Percentiles rank a stretch among this genome's conserved stretches.
phyloP scores from a whole-genome alignment of 202 grass and related monocot species.

The Dendrocalamus latiflorus region DNA sequence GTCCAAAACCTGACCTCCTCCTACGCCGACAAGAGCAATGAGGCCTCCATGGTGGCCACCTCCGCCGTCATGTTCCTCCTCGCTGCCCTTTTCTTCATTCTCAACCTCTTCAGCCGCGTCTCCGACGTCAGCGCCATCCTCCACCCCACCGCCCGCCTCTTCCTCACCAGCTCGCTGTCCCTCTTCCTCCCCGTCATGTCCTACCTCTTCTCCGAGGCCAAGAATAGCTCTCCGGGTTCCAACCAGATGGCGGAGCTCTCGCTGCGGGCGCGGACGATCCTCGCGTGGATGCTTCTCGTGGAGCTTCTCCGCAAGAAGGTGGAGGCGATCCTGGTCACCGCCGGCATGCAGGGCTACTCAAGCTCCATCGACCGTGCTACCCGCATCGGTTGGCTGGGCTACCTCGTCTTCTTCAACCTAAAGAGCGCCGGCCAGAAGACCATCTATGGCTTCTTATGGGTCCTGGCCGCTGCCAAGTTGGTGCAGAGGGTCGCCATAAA shows the following conservation, averaged over 20 bases:
- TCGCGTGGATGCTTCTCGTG: too few relatives aligned
- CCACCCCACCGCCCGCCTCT: not conserved
- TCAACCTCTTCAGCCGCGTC: conserved; percentile 11
- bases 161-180: not conserved
- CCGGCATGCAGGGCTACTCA: not conserved
- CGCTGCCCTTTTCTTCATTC: not conserved
- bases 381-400: not conserved
- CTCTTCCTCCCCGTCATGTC: conserved; percentile 28
- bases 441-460: not conserved
- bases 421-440: not conserved
- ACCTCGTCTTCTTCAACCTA: conserved; percentile 24
- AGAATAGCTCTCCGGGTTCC: too few relatives aligned
- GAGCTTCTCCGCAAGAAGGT: conserved; percentile 29
- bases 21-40: conserved; percentile 7
- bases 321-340: not conserved
- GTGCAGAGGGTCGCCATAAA: not conserved
- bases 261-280: not conserved
- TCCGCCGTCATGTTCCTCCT: not conserved
- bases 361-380: not conserved
- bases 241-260: not conserved
- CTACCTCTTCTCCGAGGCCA: too few relatives aligned
- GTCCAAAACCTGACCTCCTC: not conserved
- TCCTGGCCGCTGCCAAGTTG: not conserved
- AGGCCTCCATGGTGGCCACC: not conserved
- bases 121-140: not conserved